A percentile compares a stretch with the other conserved stretches of the same genome.
These are phyloP conservation scores for Backusella luteola DNA, from an alignment of 192 early-diverging fungal genomes.

Conservation along the genomic window DNA sequence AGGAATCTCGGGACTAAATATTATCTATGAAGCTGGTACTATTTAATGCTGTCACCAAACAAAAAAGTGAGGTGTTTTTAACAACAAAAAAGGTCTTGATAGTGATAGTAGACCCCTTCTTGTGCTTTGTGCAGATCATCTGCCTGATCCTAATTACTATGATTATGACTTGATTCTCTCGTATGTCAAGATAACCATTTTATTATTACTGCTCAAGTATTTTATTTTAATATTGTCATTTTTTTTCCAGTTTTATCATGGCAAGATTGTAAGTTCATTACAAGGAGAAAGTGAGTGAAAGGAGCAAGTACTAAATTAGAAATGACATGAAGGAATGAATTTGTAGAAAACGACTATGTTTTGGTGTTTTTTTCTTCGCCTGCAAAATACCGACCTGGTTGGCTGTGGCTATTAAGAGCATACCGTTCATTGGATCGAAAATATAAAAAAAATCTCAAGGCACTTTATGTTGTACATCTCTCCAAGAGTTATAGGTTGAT, in stretches of 20 bases:
- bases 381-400: conserved; percentile 72
- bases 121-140: conserved; percentile 77
- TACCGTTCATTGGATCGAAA: conserved; percentile 79
- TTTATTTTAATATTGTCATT: neutral
- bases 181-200: conserved; percentile 36
- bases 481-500: conserved; percentile 77
- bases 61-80: neutral
- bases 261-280: conserved; percentile 34
- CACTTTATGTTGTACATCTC: conserved; percentile 91
- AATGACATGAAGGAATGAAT: conserved; percentile 61
- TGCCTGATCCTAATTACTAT: conserved; percentile 78
- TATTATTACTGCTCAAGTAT: neutral
- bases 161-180: conserved; percentile 84
- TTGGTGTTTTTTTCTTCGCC: conserved; percentile 85
- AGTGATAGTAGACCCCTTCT: conserved; percentile 81
- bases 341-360: conserved; percentile 91
- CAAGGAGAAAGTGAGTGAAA: neutral
- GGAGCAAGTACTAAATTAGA: neutral
- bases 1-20: conserved; percentile 34
- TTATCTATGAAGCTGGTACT: conserved; percentile 42
- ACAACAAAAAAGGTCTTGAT: conserved; percentile 68
- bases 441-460: conserved; percentile 95
- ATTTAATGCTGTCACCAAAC: neutral
- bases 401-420: conserved; percentile 83
- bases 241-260: conserved; percentile 29